Evolutionary conservation across 2,329 filamentous ascomycete genomes (phyloP), one percentile per base, ranked within the genome.

Genomic region (Periconia sp.): DNA sequence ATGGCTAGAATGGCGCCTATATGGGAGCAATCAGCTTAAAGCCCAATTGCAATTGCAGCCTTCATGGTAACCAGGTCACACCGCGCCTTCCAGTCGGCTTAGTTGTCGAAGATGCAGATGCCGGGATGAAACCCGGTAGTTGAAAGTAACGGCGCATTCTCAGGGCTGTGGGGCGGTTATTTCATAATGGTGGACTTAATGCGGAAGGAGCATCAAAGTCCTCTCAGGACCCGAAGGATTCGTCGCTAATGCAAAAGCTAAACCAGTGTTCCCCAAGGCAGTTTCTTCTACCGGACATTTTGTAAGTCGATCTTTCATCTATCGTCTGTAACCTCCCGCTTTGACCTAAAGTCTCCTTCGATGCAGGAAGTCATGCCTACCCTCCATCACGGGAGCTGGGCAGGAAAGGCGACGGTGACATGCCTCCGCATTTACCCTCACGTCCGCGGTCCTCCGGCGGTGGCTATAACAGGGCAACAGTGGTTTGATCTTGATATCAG

Each of bases 1-100:
- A 42, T 8, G 26, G 28, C 37, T 36, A 50, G 40, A 40, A 39
- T 28, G 41, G 24, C 41, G 35, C 36, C 25, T 17, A 25, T 36
- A 30, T 34, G 29, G 26, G 24, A 38, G 40, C 34, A 42, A 48
- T 46, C 15, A 42, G 19, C 34, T 32, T 40, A 36, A 24, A 26
- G 30, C 36, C 45, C 48, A 46, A 51, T 49, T 42, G 43, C 36
- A 48, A 50, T 36, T 33, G 25, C 32, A 39, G 18, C 15, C 13
- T 37, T 24, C 31, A 37, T 34, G 36, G 22, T 19, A 28, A 30
- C 25, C 19, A 17, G 10, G 35, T 48, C 45, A 48, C 48, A 39
- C 46, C 18, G 30, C 24, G 23, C 13, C 26, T 8, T 38, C 13
- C 13, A 18, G 18, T 18, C 17, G 12, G 26, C 32, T 35, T 8